These are phyloP conservation scores for Tubosaeta brunneosetosa DNA, from an alignment of 768 basidiomycete genomes.

Conservation along the genomic window DNA sequence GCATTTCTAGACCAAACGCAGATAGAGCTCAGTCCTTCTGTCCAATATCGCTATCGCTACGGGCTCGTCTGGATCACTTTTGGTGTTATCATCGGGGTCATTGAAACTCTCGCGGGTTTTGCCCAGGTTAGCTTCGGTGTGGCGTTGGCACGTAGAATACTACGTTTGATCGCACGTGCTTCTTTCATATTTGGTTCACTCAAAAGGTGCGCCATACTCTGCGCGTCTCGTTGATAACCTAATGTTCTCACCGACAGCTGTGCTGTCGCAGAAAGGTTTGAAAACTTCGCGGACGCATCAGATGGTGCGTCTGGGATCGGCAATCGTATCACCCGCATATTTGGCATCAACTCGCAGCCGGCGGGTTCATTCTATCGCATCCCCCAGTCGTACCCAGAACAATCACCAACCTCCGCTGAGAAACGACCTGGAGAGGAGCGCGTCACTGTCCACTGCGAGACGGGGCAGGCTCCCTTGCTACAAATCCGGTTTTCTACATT, in stretches of 20 bases:
- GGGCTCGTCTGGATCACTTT: conserved; percentile 65
- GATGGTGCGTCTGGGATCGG: conserved; percentile 15
- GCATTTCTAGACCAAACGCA: conserved; percentile 48
- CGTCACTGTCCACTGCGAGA: conserved; percentile 46
- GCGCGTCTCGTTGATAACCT: background rate
- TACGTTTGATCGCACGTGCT: conserved; percentile 52
- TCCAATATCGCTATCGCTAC: conserved; percentile 46
- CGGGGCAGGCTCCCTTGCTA: conserved; percentile 44
- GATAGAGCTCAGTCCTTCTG: conserved; percentile 43
- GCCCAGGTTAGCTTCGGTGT: conserved; percentile 48
- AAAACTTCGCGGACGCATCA: conserved; percentile 39
- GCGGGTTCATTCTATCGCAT: conserved; percentile 51
- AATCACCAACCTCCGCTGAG: conserved; percentile 3
- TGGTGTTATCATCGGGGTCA: conserved; percentile 56
- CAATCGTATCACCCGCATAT: conserved; percentile 35
- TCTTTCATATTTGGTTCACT: conserved; percentile 57
- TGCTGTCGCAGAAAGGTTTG: conserved; percentile 52
- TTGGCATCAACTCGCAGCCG: conserved; percentile 51
- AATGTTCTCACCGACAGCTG: conserved; percentile 34
- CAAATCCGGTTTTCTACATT: conserved; percentile 52
- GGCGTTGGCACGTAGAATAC: conserved; percentile 50
- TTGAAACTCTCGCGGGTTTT: conserved; percentile 66
- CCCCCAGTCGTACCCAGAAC: conserved; percentile 36
- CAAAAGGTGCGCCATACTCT: conserved; percentile 53
- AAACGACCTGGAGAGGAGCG: conserved; percentile 29